phyloP scores from a whole-genome alignment of 306 rosid genomes.

The Geum urbanum region DNA sequence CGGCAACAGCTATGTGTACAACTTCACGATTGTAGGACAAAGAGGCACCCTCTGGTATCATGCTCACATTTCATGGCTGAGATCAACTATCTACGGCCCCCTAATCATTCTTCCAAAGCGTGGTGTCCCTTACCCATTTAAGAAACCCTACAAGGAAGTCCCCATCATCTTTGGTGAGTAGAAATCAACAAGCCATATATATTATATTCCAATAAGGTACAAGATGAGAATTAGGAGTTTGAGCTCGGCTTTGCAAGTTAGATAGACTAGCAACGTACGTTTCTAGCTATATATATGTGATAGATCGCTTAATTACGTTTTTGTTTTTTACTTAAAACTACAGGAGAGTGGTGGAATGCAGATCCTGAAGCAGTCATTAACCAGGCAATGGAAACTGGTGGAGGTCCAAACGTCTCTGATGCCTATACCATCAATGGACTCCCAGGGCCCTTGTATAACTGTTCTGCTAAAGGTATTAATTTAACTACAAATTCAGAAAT shows the following conservation, averaged over 20 bases:
- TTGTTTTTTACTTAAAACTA: background rate
- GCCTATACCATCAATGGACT: constrained; percentile 60
- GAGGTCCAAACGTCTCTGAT: constrained; percentile 79
- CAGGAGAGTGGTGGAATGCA: constrained; percentile 84
- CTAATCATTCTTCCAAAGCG: constrained; percentile 50
- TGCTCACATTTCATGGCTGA: constrained; percentile 66
- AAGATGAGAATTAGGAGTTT: no score
- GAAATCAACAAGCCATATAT: no score
- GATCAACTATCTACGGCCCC: constrained; percentile 57
- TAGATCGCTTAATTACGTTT: no score
- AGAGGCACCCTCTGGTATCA: constrained; percentile 71
- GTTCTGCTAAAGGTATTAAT: constrained; percentile 51
- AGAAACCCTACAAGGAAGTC: constrained; percentile 19
- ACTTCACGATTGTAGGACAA: constrained; percentile 52
- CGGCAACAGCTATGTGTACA: constrained; percentile 57
- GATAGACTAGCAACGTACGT: no score
- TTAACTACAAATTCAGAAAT: no score
- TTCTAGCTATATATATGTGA: no score
- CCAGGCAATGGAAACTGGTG: constrained; percentile 60
- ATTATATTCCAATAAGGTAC: no score
- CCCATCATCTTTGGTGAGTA: constrained; percentile 18
- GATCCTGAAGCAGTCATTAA: constrained; percentile 60
- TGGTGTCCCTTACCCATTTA: constrained; percentile 47
- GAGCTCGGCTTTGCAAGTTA: no score
- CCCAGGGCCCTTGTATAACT: constrained; percentile 63